Percentiles rank a stretch among this genome's conserved stretches.
Conservation (phyloP, 1,284 basidiomycete species). For the Cryptococcus jaspeensis region DNA sequence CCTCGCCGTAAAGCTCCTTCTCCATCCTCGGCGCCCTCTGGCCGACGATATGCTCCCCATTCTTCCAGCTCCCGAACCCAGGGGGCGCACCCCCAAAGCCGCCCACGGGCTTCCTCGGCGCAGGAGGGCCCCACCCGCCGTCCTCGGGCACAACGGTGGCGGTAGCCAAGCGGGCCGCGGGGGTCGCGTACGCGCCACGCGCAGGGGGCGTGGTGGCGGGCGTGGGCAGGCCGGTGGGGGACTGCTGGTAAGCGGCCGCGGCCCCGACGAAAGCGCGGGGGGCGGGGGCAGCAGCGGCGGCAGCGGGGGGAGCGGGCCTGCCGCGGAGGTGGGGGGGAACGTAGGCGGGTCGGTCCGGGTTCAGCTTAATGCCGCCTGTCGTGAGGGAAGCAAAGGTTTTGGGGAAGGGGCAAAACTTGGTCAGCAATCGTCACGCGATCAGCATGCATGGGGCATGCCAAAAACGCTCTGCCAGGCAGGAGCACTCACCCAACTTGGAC, state of each 20-base stretch:
- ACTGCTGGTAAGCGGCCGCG: conserved; percentile 36
- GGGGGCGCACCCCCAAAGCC: conserved; percentile 58
- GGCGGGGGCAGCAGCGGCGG: conserved; percentile 16
- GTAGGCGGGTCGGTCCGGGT: conserved; percentile 73
- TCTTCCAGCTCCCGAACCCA: conserved; percentile 82
- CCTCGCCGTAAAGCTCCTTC: conserved; percentile 93
- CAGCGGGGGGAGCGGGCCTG: conserved; percentile 55
- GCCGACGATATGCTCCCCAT: conserved; percentile 81
- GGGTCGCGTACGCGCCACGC: conserved; percentile 60
- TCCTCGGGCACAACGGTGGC: conserved; percentile 41
- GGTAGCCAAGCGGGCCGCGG: conserved; percentile 48
- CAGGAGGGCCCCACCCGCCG: conserved; percentile 57
- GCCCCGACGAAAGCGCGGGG: conserved; percentile 23
- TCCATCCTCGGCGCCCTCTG: conserved; percentile 81
- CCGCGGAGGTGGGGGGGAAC: conserved; percentile 84
- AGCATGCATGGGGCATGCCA: background rate
- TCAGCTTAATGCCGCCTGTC: conserved; percentile 45
- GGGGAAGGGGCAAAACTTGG: background rate
- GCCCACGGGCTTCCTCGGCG: conserved; percentile 35
- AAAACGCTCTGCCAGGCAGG: background rate
- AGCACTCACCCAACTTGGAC: conserved; percentile 70
- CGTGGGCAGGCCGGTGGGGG: conserved; percentile 44
- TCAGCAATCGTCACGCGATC: background rate
- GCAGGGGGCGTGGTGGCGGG: conserved; percentile 44
- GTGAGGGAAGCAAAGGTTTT: background rate